Evolutionary conservation across 805 yeast genomes (phyloP).

Genomic region (Zygosaccharomyces bailii): DNA sequence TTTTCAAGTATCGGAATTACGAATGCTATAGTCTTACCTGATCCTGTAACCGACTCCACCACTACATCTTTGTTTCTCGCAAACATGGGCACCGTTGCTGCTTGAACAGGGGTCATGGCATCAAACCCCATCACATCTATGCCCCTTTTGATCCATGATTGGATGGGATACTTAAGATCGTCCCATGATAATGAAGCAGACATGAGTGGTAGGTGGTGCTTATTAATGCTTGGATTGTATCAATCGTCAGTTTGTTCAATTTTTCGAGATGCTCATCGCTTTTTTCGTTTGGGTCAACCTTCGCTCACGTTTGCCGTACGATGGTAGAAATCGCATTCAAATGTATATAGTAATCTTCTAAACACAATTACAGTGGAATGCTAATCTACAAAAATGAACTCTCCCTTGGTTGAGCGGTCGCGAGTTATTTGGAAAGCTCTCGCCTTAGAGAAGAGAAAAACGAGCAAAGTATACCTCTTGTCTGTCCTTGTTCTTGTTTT

Average conservation of each 20-base stretch:
- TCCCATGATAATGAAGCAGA: conserved; percentile 59
- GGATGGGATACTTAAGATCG: conserved; percentile 47
- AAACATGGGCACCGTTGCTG: conserved; percentile 85
- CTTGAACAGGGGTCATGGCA: conserved; percentile 95
- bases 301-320: neutral
- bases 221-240: neutral
- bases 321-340: conserved; percentile 1
- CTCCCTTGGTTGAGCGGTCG: no score
- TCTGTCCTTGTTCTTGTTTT: neutral
- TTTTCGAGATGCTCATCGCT: neutral
- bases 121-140: conserved; percentile 70
- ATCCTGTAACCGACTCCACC: conserved; percentile 96
- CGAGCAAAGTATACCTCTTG: no score
- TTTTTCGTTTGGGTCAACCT: neutral
- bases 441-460: no score
- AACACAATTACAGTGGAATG: no score
- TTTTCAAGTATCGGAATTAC: conserved; percentile 77
- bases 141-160: conserved; percentile 70
- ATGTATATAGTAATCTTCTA: no score
- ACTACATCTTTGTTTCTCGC: conserved; percentile 87
- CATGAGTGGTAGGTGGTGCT: conserved; percentile 14
- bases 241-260: no score
- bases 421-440: no score
- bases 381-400: no score
- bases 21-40: conserved; percentile 96